A percentile compares a stretch with the other conserved stretches of the same genome.
Evolutionary conservation across 495 filamentous ascomycete species (phyloP).

Genomic region (Xylaria nigripes): DNA sequence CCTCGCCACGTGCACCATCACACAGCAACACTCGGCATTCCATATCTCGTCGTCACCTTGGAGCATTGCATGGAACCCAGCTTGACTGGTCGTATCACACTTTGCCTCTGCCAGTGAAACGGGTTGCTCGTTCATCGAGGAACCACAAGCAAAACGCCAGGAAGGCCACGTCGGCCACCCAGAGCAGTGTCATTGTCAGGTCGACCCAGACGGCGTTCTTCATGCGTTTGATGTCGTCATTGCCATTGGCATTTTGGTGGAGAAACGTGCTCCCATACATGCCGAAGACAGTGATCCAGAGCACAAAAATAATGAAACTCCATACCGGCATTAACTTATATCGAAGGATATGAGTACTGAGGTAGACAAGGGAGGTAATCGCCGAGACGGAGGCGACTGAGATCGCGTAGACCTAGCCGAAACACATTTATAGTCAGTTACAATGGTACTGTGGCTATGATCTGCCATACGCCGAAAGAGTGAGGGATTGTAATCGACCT

Average conservation of each 20-base stretch:
- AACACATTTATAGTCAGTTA: not conserved
- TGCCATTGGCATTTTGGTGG: slow-evolving; percentile 51
- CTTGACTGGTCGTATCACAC: slow-evolving; percentile 16
- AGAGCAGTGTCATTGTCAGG: slow-evolving; percentile 61
- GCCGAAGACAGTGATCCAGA: slow-evolving; percentile 77
- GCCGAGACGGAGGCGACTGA: slow-evolving; percentile 54
- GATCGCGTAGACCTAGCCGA: slow-evolving; percentile 55
- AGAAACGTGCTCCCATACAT: slow-evolving; percentile 74
- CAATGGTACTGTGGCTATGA: not conserved
- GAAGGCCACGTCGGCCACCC: slow-evolving; percentile 50
- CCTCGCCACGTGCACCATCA: not conserved
- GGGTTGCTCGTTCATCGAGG: slow-evolving; percentile 32
- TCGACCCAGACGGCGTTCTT: slow-evolving; percentile 83
- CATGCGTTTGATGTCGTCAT: slow-evolving; percentile 60
- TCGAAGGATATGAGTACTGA: slow-evolving; percentile 53
- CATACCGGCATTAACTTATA: slow-evolving; percentile 51
- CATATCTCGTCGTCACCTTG: not conserved
- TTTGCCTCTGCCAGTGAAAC: slow-evolving; percentile 43
- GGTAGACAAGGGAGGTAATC: slow-evolving; percentile 52
- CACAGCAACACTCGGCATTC: not conserved
- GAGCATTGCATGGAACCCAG: not conserved
- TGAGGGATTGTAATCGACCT: slow-evolving; percentile 14
- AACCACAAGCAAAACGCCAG: slow-evolving; percentile 37
- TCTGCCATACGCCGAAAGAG: not conserved
- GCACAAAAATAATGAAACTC: slow-evolving; percentile 61